Percentiles rank a stretch among this genome's conserved stretches.
Evolutionary conservation across 306 rosid species (phyloP).

Genomic region (Purshia tridentata): DNA sequence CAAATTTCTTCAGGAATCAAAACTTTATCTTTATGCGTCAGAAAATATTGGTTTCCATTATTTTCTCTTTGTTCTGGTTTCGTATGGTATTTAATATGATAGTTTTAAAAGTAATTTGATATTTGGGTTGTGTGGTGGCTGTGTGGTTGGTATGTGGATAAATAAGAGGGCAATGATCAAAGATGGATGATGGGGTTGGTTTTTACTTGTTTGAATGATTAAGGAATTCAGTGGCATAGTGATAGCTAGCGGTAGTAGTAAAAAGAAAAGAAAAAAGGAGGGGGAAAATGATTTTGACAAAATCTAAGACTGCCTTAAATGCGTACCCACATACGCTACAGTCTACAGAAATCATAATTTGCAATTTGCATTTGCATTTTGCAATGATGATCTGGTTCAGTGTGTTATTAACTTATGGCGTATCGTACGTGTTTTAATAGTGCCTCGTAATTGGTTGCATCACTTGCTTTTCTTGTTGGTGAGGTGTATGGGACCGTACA

Average conservation of each 20-base stretch:
- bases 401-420: conserved; percentile 25
- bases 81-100: not conserved
- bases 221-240: not conserved
- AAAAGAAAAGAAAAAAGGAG: not conserved
- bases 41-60: not conserved
- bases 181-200: too few species aligned
- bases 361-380: not conserved
- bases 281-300: conserved; percentile 6
- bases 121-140: too few species aligned
- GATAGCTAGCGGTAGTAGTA: not conserved
- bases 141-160: too few species aligned
- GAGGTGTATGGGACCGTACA: not conserved
- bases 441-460: conserved; percentile 23
- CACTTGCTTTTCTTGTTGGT: not conserved
- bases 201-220: conserved; percentile 15
- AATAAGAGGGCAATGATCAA: too few species aligned
- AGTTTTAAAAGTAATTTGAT: not conserved
- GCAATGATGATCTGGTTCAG: conserved; percentile 22
- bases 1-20: not conserved
- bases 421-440: conserved; percentile 23
- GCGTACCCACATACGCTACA: not conserved
- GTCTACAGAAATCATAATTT: not conserved
- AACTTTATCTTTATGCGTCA: not conserved
- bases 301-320: conserved; percentile 18
- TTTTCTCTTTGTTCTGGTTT: not conserved